Evolutionary conservation across 768 basidiomycete species (phyloP).

Genomic region (Boletales sp.): DNA sequence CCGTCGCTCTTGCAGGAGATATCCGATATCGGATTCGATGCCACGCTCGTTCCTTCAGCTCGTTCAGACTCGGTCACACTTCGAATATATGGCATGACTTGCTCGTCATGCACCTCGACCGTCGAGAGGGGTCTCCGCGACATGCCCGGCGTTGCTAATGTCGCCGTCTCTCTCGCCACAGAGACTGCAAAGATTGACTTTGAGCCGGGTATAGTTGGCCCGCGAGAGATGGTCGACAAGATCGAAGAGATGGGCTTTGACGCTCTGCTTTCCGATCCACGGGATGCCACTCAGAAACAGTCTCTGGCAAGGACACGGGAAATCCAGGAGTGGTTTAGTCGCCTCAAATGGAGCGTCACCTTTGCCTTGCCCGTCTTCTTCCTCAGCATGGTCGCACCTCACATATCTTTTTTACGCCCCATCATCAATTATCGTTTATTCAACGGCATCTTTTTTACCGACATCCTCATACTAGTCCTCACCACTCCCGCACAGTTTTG

Average conservation of each 20-base stretch:
- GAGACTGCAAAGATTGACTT: slow-evolving; percentile 74
- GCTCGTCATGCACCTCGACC: slow-evolving; percentile 73
- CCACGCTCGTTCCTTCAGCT: slow-evolving; percentile 64
- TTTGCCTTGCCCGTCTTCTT: slow-evolving; percentile 97
- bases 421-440: slow-evolving; percentile 51
- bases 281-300: slow-evolving; percentile 78
- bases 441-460: slow-evolving; percentile 75
- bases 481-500: slow-evolving; percentile 94
- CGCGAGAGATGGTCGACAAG: slow-evolving; percentile 84
- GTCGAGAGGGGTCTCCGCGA: slow-evolving; percentile 67
- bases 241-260: slow-evolving; percentile 90
- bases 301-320: slow-evolving; percentile 89
- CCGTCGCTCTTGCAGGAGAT: slow-evolving; percentile 62
- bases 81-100: slow-evolving; percentile 90
- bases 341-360: slow-evolving; percentile 66
- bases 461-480: slow-evolving; percentile 68
- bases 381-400: slow-evolving; percentile 79
- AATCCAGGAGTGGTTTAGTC: slow-evolving; percentile 81
- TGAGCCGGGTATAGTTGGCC: slow-evolving; percentile 67
- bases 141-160: slow-evolving; percentile 70
- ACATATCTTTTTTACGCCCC: slow-evolving; percentile 54
- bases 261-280: slow-evolving; percentile 76
- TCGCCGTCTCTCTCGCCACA: slow-evolving; percentile 71
- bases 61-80: slow-evolving; percentile 68
- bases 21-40: slow-evolving; percentile 90